Conservation (phyloP, 2,329 filamentous ascomycete species). For the Aspergillus fijiensis region DNA sequence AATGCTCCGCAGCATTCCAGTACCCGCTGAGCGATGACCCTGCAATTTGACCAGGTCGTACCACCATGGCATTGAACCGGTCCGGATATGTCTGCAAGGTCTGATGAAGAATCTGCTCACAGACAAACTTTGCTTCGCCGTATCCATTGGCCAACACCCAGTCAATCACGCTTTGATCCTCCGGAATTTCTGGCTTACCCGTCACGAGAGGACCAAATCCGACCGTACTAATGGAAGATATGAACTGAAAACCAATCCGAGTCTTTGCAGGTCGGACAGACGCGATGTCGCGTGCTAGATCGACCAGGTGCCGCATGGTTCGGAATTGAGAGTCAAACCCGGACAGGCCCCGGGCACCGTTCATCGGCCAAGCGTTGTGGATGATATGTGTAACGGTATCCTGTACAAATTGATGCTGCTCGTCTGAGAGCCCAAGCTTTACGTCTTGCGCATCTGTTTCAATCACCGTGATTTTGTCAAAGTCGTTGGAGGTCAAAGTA, state of each 20-base stretch:
- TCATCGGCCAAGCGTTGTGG: slow-evolving; percentile 36
- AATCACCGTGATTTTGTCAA: slow-evolving; percentile 47
- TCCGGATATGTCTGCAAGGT: slow-evolving; percentile 48
- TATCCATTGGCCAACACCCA: slow-evolving; percentile 51
- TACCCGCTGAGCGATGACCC: slow-evolving; percentile 52
- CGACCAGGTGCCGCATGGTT: slow-evolving; percentile 52
- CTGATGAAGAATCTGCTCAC: slow-evolving; percentile 52
- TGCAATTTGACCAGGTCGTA: slow-evolving; percentile 55
- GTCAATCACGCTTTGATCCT: slow-evolving; percentile 43
- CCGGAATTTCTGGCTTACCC: slow-evolving; percentile 39
- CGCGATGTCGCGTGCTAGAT: slow-evolving; percentile 43
- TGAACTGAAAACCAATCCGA: slow-evolving; percentile 38
- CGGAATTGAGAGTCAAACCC: slow-evolving; percentile 34
- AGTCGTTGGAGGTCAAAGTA: slow-evolving; percentile 15
- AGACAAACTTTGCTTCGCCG: slow-evolving; percentile 53
- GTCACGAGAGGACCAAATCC: slow-evolving; percentile 31
- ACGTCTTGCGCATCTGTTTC: slow-evolving; percentile 50
- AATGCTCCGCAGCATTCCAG: slow-evolving; percentile 57
- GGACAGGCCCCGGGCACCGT: slow-evolving; percentile 15
- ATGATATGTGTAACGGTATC: slow-evolving; percentile 49
- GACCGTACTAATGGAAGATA: slow-evolving; percentile 46
- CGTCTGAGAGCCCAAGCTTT: slow-evolving; percentile 48
- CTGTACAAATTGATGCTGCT: slow-evolving; percentile 42
- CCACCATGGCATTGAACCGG: slow-evolving; percentile 45
- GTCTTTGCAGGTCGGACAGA: not conserved